A percentile compares a stretch with the other conserved stretches of the same genome.
Evolutionary conservation across 257 asterid species (phyloP).

Genomic region (Capsicum rhomboideum): DNA sequence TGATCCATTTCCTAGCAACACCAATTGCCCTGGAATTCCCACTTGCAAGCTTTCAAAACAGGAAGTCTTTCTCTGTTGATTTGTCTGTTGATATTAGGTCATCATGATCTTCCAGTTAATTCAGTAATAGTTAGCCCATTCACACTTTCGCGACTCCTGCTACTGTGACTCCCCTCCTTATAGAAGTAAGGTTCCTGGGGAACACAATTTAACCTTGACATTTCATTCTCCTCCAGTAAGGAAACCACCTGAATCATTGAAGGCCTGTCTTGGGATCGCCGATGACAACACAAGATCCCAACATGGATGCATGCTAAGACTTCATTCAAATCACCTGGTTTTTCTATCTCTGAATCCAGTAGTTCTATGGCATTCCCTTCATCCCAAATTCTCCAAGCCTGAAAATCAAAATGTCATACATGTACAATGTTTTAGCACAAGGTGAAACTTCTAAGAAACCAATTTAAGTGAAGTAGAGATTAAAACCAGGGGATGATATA

Average conservation of each 20-base stretch:
- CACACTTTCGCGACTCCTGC: background rate
- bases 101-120: background rate
- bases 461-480: background rate
- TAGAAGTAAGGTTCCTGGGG: conserved; percentile 39
- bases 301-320: conserved; percentile 22
- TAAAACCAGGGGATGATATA: background rate
- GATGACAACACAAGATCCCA: conserved; percentile 39
- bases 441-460: background rate
- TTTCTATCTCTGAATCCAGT: conserved; percentile 17
- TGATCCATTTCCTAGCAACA: too few species aligned
- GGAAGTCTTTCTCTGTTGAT: background rate
- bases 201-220: conserved; percentile 2
- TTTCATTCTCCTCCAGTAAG: conserved; percentile 30
- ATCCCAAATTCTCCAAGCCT: conserved; percentile 45
- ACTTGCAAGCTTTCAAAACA: too few species aligned
- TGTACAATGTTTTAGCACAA: background rate
- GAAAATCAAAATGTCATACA: background rate
- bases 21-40: too few species aligned
- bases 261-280: conserved; percentile 21
- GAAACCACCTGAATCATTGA: conserved; percentile 23
- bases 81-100: background rate
- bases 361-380: conserved; percentile 21
- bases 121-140: background rate
- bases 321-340: conserved; percentile 5
- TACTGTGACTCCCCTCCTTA: background rate